Conservation (phyloP, 2,329 filamentous ascomycete genomes). For the Pestalotiopsis sp. region DNA sequence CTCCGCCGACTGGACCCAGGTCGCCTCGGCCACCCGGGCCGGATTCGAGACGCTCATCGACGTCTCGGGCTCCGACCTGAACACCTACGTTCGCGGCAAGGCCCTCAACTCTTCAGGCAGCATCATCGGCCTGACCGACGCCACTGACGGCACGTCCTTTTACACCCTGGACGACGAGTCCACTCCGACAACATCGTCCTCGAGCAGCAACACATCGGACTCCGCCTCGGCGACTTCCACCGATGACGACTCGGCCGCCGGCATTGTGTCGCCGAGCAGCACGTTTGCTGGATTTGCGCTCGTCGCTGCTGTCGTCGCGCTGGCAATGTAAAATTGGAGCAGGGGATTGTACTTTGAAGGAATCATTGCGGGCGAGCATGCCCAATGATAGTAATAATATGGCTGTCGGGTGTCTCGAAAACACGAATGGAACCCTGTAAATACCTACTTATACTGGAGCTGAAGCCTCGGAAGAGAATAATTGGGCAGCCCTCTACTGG, state of each 20-base stretch:
- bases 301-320: not conserved
- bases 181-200: not conserved
- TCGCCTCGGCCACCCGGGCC: not conserved
- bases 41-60: slow-evolving; percentile 5
- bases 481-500: too few relatives aligned
- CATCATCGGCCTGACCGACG: slow-evolving; percentile 2
- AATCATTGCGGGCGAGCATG: too few relatives aligned
- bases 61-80: slow-evolving; percentile 6
- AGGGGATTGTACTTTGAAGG: too few relatives aligned
- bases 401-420: too few relatives aligned
- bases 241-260: not conserved
- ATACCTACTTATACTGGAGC: too few relatives aligned
- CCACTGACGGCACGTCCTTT: slow-evolving; percentile 1
- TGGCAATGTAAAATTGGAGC: not conserved
- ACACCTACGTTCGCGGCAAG: slow-evolving; percentile 5
- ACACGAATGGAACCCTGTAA: too few relatives aligned
- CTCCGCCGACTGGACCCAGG: slow-evolving; percentile 8
- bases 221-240: not conserved
- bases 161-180: slow-evolving; percentile 4
- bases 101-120: not conserved
- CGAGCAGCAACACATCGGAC: not conserved
- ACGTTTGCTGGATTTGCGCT: not conserved
- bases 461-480: too few relatives aligned
- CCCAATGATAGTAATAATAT: too few relatives aligned
- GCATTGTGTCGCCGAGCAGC: not conserved